These are phyloP conservation scores for Diplodia mutila DNA, from an alignment of 2,329 filamentous ascomycete species.

Conservation along the genomic window DNA sequence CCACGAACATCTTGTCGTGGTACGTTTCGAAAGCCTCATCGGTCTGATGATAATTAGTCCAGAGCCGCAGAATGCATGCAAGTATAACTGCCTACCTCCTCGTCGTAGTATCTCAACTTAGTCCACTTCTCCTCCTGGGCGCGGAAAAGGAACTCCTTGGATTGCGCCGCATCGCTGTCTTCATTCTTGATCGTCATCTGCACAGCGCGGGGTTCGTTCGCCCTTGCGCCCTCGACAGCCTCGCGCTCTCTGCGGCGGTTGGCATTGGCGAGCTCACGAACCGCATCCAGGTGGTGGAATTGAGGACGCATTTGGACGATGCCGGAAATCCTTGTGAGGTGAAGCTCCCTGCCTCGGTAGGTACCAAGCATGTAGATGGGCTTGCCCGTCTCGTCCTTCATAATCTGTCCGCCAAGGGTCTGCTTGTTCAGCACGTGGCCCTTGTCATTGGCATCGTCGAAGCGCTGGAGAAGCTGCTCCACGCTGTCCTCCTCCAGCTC, in stretches of 20 bases:
- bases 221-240: constrained; percentile 48
- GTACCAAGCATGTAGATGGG: constrained; percentile 85
- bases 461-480: constrained; percentile 54
- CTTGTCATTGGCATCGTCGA: constrained; percentile 68
- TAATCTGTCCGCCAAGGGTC: constrained; percentile 82
- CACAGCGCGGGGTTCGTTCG: constrained; percentile 70
- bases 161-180: constrained; percentile 71
- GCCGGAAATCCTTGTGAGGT: constrained; percentile 81
- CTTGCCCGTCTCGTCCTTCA: constrained; percentile 69
- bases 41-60: constrained; percentile 43
- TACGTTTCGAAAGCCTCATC: constrained; percentile 76
- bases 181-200: constrained; percentile 85
- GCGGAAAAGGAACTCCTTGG: constrained; percentile 72
- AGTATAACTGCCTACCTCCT: constrained; percentile 59
- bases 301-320: constrained; percentile 89
- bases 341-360: constrained; percentile 82
- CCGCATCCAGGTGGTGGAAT: constrained; percentile 88
- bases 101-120: constrained; percentile 77
- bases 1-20: constrained; percentile 70
- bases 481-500: constrained; percentile 68
- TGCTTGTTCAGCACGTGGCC: constrained; percentile 77
- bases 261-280: constrained; percentile 69
- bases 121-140: constrained; percentile 86
- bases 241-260: constrained; percentile 49
- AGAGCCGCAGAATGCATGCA: background rate